Conservation (phyloP, 176 grass and related monocot species). For the Triticum turgidum region DNA sequence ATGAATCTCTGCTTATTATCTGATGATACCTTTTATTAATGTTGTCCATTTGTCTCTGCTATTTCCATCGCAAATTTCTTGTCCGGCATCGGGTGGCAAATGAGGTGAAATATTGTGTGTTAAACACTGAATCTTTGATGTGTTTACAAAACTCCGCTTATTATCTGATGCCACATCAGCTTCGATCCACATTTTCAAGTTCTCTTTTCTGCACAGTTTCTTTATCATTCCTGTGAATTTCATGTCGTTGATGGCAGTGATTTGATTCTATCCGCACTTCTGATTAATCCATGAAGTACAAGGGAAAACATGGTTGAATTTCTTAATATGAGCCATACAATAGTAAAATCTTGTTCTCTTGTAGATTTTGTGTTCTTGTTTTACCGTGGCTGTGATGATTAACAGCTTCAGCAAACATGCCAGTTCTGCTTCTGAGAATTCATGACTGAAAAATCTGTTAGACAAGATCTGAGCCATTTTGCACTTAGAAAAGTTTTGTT, state of each 20-base stretch:
- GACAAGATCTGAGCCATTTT: neutral
- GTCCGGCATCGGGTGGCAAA: neutral
- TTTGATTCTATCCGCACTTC: conserved; percentile 50
- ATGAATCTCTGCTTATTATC: conserved; percentile 38
- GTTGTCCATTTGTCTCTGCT: neutral
- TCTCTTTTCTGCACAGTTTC: neutral
- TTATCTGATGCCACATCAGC: conserved; percentile 46
- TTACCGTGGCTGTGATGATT: conserved; percentile 37
- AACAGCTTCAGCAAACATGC: conserved; percentile 35
- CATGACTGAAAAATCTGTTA: neutral
- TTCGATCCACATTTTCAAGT: neutral
- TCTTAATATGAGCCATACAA: conserved; percentile 47
- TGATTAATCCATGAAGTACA: conserved; percentile 49
- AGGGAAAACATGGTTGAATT: conserved; percentile 59
- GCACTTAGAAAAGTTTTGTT: neutral
- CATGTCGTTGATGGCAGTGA: conserved; percentile 18
- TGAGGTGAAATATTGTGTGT: conserved; percentile 39
- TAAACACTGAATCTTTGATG: conserved; percentile 30
- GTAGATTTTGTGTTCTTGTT: too few relatives aligned
- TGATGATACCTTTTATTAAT: neutral
- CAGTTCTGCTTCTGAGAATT: neutral
- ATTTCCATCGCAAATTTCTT: neutral
- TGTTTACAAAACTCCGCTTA: conserved; percentile 56
- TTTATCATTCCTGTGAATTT: neutral
- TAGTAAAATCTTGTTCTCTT: neutral